phyloP scores from a whole-genome alignment of 768 basidiomycete genomes.

The Pleurotus giganteus region DNA sequence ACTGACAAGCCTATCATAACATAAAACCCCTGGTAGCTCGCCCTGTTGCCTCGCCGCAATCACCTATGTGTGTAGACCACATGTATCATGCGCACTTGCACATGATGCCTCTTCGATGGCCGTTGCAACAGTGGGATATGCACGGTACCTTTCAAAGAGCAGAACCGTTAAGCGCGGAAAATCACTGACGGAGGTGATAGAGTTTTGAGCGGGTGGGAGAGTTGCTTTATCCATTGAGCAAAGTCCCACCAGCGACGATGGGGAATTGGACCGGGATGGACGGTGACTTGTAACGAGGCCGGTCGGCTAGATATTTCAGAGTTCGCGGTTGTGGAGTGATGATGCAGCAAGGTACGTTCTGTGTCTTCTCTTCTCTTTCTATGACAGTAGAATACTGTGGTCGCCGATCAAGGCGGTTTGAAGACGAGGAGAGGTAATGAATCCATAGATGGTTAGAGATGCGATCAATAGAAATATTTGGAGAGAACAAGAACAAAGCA shows the following conservation, averaged over 20 bases:
- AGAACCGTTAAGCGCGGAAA: conserved; percentile 13
- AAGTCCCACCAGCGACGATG: conserved; percentile 1
- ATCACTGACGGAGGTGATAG: too few species aligned
- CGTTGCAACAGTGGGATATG: not conserved
- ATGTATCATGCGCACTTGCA: too few species aligned
- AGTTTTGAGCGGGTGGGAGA: too few species aligned
- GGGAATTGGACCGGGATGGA: not conserved
- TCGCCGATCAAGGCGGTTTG: not conserved
- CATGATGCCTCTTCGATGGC: not conserved
- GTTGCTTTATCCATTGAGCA: too few species aligned
- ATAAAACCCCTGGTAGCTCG: too few species aligned
- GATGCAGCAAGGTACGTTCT: not conserved
- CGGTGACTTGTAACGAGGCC: conserved; percentile 1
- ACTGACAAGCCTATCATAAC: too few species aligned
- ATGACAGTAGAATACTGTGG: not conserved
- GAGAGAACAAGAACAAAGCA: not conserved
- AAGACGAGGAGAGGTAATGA: not conserved
- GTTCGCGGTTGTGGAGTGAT: not conserved
- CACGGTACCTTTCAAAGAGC: too few species aligned
- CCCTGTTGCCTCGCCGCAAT: too few species aligned
- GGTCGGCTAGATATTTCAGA: not conserved
- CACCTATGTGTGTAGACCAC: too few species aligned
- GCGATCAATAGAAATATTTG: not conserved
- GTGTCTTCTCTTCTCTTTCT: not conserved
- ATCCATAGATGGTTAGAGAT: not conserved